phyloP scores from a whole-genome alignment of 768 basidiomycete species.

The Mycena chlorophos region DNA sequence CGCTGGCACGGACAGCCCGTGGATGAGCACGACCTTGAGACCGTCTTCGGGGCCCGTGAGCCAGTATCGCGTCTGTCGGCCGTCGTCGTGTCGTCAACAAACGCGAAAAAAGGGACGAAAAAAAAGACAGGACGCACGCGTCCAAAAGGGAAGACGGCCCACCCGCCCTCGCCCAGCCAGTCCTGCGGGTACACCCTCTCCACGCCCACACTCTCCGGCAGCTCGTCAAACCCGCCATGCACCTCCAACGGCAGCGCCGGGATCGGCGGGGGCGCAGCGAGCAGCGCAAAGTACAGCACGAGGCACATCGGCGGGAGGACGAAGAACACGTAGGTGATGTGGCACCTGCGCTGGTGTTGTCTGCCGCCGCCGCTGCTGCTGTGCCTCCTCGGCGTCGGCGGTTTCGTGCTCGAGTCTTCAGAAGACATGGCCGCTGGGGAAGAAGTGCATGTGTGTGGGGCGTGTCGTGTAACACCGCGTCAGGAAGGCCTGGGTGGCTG shows the following conservation, averaged over 20 bases:
- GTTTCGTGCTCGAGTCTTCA: too few relatives aligned
- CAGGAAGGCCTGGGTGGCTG: too few relatives aligned
- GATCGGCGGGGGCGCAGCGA: conserved; percentile 56
- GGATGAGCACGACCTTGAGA: conserved; percentile 70
- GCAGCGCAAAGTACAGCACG: conserved; percentile 48
- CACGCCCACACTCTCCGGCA: conserved; percentile 55
- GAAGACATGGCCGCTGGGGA: too few relatives aligned
- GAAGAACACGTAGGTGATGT: conserved; percentile 54
- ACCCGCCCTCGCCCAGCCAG: conserved; percentile 62
- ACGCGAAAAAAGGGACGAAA: neutral
- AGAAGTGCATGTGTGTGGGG: too few relatives aligned
- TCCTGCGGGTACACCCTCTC: conserved; percentile 75
- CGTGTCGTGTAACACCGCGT: too few relatives aligned
- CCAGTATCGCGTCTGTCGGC: conserved; percentile 69
- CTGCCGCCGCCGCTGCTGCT: too few relatives aligned
- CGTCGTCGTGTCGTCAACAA: too few relatives aligned
- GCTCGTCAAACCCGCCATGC: conserved; percentile 59
- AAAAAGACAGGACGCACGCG: conserved; percentile 40
- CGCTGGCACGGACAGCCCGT: conserved; percentile 75
- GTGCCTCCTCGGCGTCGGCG: too few relatives aligned
- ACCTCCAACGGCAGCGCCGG: conserved; percentile 47
- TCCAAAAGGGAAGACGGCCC: conserved; percentile 66
- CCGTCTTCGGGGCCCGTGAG: conserved; percentile 70
- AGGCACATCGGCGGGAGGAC: conserved; percentile 62
- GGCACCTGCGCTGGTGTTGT: conserved; percentile 12